Conservation (phyloP, 345 rosid species). For the Salix caprea region DNA sequence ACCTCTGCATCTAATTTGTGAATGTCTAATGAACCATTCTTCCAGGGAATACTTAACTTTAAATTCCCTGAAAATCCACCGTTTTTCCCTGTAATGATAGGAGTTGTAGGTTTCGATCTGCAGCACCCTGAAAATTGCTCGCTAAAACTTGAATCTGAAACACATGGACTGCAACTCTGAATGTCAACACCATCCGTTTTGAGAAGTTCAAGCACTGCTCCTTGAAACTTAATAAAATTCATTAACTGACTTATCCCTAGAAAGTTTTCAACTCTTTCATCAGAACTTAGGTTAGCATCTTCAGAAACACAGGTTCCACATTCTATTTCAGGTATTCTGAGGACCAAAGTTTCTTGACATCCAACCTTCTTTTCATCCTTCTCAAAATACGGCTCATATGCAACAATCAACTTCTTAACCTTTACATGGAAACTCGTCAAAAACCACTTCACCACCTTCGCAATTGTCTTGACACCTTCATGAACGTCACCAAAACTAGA, state of each 20-base stretch:
- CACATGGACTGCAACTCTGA: conserved; percentile 21
- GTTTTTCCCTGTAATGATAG: conserved; percentile 55
- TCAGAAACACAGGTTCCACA: conserved; percentile 76
- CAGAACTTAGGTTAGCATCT: conserved; percentile 31
- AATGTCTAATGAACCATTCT: conserved; percentile 85
- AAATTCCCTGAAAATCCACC: conserved; percentile 84
- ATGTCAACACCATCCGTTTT: conserved; percentile 39
- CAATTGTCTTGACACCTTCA: conserved; percentile 95
- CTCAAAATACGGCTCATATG: conserved; percentile 58
- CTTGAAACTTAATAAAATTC: conserved; percentile 71
- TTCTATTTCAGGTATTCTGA: conserved; percentile 60
- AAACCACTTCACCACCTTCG: conserved; percentile 90
- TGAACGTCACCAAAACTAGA: conserved; percentile 61
- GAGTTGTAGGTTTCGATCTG: conserved; percentile 35
- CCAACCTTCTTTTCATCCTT: conserved; percentile 28
- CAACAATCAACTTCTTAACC: conserved; percentile 68
- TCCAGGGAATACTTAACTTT: conserved; percentile 89
- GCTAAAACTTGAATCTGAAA: conserved; percentile 18
- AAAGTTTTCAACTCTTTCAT: conserved; percentile 42
- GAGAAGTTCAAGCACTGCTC: conserved; percentile 76
- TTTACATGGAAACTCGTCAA: conserved; percentile 74
- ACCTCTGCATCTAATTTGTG: conserved; percentile 81
- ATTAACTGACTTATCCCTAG: conserved; percentile 66
- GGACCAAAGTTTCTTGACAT: conserved; percentile 46
- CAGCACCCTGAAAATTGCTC: conserved; percentile 17